Base-by-base conservation (phyloP, 768 basidiomycete genomes). In the Tulasnella sp. region DNA sequence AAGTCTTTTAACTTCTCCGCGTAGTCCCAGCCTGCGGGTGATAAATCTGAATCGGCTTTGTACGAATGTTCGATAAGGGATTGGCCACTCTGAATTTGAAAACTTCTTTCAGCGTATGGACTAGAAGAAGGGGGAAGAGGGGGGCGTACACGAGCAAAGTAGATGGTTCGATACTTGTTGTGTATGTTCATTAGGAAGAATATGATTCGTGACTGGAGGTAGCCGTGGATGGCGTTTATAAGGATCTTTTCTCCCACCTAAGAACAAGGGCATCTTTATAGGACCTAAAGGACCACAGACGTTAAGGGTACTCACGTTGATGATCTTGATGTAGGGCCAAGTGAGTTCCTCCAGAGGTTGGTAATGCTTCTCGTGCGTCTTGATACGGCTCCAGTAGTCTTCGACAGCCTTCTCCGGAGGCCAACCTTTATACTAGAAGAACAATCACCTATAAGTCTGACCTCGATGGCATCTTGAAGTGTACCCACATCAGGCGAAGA, bases 121-220 rank as follows among this genome's bases (percentile, higher is more conserved):
- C 3, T n/a, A 39, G 27, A 37, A 57, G 35, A 40, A 49, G 43
- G 23, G 11, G 45, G 19, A 37, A 54, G 51, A n/a, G n/a, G 17
- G 36, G 3, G 6, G 68, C 86, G 60, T 66, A 96, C 93, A 37
- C 94, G 74, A 4, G 94, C 94, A 70, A 99, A 97, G 69, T 93
- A 98, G 61, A 99, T 99, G 45, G 84, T 91, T 19, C 94, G 77
- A 67, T 83, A 86, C 61, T 78, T 77, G 65, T 92, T 97, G 71
- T 99, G 94, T 46, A 99, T 97, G 68, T 99, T 99, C 96, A 98
- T 98, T 42, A 99, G 75, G 76, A 96, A 98, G 76, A 98, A 99
- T 23, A 98, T 88, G 59, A 97, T 92, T 59, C 94, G 75, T 2
- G 90, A 90, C 70, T 90, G 87, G 2, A 94, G 73, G 65, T 94